Evolutionary conservation across 306 rosid genomes (phyloP).

Genomic region (Styphnolobium japonicum): DNA sequence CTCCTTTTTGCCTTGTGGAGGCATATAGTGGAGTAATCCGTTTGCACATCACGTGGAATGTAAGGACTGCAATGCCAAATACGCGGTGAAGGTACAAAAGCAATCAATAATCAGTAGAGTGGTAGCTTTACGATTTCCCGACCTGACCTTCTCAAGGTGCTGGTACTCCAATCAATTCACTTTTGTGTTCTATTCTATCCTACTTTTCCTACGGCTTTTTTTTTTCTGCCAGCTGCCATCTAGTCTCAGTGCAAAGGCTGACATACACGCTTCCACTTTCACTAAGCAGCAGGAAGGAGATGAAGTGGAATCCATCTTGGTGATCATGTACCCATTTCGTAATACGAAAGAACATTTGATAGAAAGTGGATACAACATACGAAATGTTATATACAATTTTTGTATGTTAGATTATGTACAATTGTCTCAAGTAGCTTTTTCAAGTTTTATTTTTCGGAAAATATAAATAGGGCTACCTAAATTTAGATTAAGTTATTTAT

Average conservation of each 20-base stretch:
- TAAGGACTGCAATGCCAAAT: constrained; percentile 29
- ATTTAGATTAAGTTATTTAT: neutral
- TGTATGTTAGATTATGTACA: neutral
- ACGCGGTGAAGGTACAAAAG: constrained; percentile 26
- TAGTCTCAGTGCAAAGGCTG: constrained; percentile 30
- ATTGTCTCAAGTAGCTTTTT: neutral
- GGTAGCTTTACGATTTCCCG: constrained; percentile 65
- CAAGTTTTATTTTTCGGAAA: neutral
- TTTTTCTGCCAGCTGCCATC: constrained; percentile 32
- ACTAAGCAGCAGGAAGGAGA: neutral
- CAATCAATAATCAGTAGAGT: constrained; percentile 29
- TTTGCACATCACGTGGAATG: constrained; percentile 43
- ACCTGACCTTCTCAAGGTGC: constrained; percentile 34
- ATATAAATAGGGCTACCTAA: neutral
- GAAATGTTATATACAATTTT: neutral
- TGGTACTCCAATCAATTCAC: constrained; percentile 20
- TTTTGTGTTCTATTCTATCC: constrained; percentile 15
- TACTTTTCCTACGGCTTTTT: constrained; percentile 14
- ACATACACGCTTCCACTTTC: constrained; percentile 27
- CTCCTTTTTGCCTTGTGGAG: neutral
- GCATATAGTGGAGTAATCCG: constrained; percentile 16
- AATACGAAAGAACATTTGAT: neutral
- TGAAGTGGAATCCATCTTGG: neutral
- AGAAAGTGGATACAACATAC: neutral
- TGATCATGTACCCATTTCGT: neutral